A percentile compares a stretch with the other conserved stretches of the same genome.
These are phyloP conservation scores for Heterobasidion irregulare DNA, from an alignment of 1,284 basidiomycete genomes.

Conservation along the genomic window DNA sequence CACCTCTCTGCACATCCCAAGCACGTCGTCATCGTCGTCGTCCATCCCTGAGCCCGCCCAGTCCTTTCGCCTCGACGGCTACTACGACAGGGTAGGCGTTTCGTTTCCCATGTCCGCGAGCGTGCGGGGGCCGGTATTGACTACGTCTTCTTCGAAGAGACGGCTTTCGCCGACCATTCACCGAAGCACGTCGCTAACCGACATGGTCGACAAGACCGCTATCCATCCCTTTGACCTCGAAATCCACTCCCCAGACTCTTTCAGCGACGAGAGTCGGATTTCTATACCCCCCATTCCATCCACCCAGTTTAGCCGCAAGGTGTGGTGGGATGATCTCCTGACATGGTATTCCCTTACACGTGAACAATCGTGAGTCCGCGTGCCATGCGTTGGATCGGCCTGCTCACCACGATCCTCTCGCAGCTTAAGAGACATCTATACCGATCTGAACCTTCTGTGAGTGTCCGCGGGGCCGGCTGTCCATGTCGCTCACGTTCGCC, in stretches of 20 bases:
- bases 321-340: conserved; percentile 61
- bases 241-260: conserved; percentile 9
- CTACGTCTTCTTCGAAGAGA: conserved; percentile 9
- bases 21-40: not conserved
- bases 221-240: conserved; percentile 14
- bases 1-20: not conserved
- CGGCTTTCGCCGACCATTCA: conserved; percentile 14
- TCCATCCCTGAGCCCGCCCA: not conserved
- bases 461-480: conserved; percentile 15
- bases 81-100: conserved; percentile 9
- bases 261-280: conserved; percentile 7
- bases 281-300: conserved; percentile 25
- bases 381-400: conserved; percentile 1
- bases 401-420: conserved; percentile 3
- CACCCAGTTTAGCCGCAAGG: conserved; percentile 35
- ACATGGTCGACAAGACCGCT: conserved; percentile 12
- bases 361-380: conserved; percentile 33
- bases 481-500: not conserved
- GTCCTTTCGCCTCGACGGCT: not conserved
- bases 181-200: conserved; percentile 8
- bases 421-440: conserved; percentile 43
- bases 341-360: conserved; percentile 33
- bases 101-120: not conserved
- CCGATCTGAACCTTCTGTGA: conserved; percentile 50
- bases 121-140: not conserved